Percentiles rank a stretch among this genome's conserved stretches.
Evolutionary conservation across 352 stramenopile species (phyloP).

Genomic region (Pythium biforme): DNA sequence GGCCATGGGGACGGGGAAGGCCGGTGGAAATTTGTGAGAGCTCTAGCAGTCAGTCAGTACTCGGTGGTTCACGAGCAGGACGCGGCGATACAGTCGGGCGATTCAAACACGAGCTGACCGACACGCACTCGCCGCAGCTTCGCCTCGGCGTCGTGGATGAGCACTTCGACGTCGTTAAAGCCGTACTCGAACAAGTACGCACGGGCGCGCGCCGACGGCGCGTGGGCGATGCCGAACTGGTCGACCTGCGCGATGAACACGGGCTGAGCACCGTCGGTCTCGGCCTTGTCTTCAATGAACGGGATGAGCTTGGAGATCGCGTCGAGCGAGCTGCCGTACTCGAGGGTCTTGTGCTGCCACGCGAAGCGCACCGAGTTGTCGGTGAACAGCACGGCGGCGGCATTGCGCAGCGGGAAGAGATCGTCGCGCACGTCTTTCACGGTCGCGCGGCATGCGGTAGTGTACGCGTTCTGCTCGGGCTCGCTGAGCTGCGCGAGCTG

Average conservation of each 20-base stretch:
- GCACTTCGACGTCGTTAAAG: slow-evolving; percentile 37
- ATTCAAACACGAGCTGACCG: slow-evolving; percentile 46
- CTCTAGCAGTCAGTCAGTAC: too few species aligned
- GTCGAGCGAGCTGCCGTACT: slow-evolving; percentile 65
- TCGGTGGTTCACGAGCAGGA: slow-evolving; percentile 9
- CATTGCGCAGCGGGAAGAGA: slow-evolving; percentile 81
- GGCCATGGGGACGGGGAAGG: background rate
- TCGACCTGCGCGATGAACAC: slow-evolving; percentile 78
- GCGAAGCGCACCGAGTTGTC: slow-evolving; percentile 50
- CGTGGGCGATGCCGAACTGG: slow-evolving; percentile 87
- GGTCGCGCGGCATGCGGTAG: slow-evolving; percentile 37
- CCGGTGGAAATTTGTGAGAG: background rate
- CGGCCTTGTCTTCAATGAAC: slow-evolving; percentile 38
- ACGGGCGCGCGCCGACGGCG: slow-evolving; percentile 77
- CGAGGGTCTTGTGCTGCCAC: slow-evolving; percentile 64
- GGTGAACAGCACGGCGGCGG: slow-evolving; percentile 70
- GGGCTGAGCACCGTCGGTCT: slow-evolving; percentile 18
- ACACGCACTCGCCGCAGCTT: slow-evolving; percentile 37
- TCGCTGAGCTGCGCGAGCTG: background rate
- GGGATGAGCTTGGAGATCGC: slow-evolving; percentile 60
- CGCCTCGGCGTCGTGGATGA: slow-evolving; percentile 39
- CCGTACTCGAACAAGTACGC: slow-evolving; percentile 86
- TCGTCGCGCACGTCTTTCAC: slow-evolving; percentile 44
- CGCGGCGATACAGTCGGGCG: slow-evolving; percentile 50
- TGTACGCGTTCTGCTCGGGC: slow-evolving; percentile 32